Percentiles rank a stretch among this genome's conserved stretches.
Evolutionary conservation across 495 filamentous ascomycete genomes (phyloP).

Genomic region (Podospora didyma): DNA sequence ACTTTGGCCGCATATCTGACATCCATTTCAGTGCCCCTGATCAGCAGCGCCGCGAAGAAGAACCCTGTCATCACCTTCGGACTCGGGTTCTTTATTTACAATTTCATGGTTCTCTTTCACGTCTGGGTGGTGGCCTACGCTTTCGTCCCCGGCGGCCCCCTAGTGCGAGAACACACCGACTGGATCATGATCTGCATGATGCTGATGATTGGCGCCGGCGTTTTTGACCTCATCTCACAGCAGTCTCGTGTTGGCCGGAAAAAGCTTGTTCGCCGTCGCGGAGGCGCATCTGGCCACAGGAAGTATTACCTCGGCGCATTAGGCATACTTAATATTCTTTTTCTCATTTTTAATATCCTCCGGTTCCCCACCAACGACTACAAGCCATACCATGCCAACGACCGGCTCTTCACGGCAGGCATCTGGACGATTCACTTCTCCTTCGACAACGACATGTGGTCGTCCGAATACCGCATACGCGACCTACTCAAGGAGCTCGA

Average conservation of each 20-base stretch:
- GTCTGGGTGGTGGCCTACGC: constrained; percentile 99
- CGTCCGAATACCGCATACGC: constrained; percentile 88
- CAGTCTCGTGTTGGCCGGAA: constrained; percentile 19
- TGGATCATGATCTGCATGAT: constrained; percentile 88
- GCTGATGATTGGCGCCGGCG: constrained; percentile 77
- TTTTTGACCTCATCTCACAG: constrained; percentile 65
- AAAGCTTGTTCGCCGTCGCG: constrained; percentile 13
- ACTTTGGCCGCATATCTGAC: constrained; percentile 73
- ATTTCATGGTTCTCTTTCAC: constrained; percentile 86
- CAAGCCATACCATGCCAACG: constrained; percentile 79
- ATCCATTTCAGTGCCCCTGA: constrained; percentile 73
- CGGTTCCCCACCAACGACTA: constrained; percentile 94
- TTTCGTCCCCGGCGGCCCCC: constrained; percentile 94
- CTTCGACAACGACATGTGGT: constrained; percentile 99
- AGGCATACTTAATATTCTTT: constrained; percentile 68
- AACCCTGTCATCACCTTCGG: constrained; percentile 77
- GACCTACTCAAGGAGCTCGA: constrained; percentile 90
- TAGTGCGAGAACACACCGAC: constrained; percentile 92
- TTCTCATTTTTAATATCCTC: constrained; percentile 78
- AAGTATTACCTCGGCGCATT: constrained; percentile 52
- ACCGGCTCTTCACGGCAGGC: constrained; percentile 82
- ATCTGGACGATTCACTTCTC: constrained; percentile 99
- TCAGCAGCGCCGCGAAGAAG: constrained; percentile 69
- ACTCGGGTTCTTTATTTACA: constrained; percentile 82
- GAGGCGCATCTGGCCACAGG: constrained; percentile 30